These are phyloP conservation scores for Microstroma glucosiphilum DNA, from an alignment of 1,284 basidiomycete genomes.

Conservation along the genomic window DNA sequence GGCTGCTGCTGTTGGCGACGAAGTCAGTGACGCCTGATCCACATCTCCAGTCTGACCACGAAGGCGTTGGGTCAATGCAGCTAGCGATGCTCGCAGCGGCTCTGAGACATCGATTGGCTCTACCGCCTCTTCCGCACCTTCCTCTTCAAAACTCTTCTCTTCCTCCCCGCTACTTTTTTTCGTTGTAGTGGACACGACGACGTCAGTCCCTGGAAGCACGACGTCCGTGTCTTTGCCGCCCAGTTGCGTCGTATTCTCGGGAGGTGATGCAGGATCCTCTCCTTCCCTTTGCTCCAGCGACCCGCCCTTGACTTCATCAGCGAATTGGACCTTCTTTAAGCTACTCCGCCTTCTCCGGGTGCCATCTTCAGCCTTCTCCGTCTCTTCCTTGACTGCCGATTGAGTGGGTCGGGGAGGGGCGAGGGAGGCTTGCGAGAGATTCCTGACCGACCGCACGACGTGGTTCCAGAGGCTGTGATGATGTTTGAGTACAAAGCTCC, in stretches of 20 bases:
- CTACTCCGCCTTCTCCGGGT: conserved; percentile 9
- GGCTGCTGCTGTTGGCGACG: not conserved
- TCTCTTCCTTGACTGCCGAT: not conserved
- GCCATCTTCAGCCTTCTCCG: not conserved
- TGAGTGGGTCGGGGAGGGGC: not conserved
- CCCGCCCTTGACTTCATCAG: conserved; percentile 21
- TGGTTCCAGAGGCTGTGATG: conserved; percentile 32
- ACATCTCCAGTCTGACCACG: conserved; percentile 10
- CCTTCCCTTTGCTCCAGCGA: not conserved
- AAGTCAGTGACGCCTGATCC: not conserved
- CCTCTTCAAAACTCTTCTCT: not conserved
- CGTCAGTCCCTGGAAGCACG: conserved; percentile 1
- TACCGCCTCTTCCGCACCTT: conserved; percentile 15
- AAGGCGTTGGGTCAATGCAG: conserved; percentile 25
- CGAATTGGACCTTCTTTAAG: conserved; percentile 35
- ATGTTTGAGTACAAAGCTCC: conserved; percentile 30
- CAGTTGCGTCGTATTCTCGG: not conserved
- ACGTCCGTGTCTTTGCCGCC: not conserved
- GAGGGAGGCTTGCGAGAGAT: conserved; percentile 16
- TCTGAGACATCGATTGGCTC: conserved; percentile 37
- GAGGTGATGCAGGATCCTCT: not conserved
- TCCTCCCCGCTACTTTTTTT: not conserved
- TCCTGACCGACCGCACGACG: conserved; percentile 18
- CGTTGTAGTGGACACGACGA: conserved; percentile 2
- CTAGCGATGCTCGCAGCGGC: conserved; percentile 33